Base-by-base conservation (phyloP, 176 grass and related monocot species). In the Cenchrus americanus region DNA sequence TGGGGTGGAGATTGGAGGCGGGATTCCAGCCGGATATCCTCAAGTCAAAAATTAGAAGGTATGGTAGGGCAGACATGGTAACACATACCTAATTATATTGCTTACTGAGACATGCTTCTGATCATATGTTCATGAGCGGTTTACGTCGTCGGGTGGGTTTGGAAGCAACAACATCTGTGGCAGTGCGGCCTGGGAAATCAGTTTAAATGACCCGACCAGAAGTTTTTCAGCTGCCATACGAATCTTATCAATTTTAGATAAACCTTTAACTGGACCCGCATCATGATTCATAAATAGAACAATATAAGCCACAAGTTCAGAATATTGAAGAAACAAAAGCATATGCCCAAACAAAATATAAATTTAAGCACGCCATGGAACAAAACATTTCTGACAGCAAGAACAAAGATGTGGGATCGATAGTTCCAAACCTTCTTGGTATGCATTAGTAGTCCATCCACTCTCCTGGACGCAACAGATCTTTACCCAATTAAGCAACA, bases 361-460 rank as follows among this genome's bases (percentile, higher is more conserved):
- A 74, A 55, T 55, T 19, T 88, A 5, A 48, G 37, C 8, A 79
- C 32, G 3, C 5, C 4, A 19, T 81, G 58, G 57, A 71, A 58
- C n/a, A 37, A 81, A 62, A 32, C 32, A 83, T 3, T 23, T 69
- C n/a, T 54, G n/a, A 34, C 3, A 63, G 32, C 21, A 19, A 5
- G 17, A 47, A 23, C 42, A 24, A 72, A 75, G 5, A 54, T 81
- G 69, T 70, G 57, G 62, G 69, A 42, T 53, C 51, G 44, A 6
- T 3, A 57, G 40, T 22, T 69, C 74, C 43, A 1, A 73, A 97
- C 95, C 95, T 97, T 94, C 62, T 97, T 97, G 37, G 92, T 97
- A 9, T 97, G 92, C 95, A 94, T 97, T 92, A 97, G 94, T 66
- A 97, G 92, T 90, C 88, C n/a, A 90, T 94, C n/a, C n/a, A n/a